A percentile compares a stretch with the other conserved stretches of the same genome.
phyloP scores from a whole-genome alignment of 2,329 filamentous ascomycete genomes.

The Trichoderma hamatum region DNA sequence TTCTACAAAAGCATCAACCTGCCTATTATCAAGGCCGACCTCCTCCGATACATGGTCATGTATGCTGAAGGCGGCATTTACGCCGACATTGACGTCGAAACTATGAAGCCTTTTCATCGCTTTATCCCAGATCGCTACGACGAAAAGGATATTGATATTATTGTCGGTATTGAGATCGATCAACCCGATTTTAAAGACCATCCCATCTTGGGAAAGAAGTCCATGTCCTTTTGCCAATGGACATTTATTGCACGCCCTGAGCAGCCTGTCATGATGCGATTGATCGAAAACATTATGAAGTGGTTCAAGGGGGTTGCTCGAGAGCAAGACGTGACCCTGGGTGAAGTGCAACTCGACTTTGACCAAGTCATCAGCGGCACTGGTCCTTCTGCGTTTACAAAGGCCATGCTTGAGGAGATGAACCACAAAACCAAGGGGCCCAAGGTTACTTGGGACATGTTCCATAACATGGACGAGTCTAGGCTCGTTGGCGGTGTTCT shows the following conservation, averaged over 20 bases:
- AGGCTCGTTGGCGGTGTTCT: conserved; percentile 66
- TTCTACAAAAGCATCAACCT: conserved; percentile 63
- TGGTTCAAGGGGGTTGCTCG: conserved; percentile 65
- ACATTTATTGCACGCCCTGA: conserved; percentile 71
- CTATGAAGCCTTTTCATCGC: conserved; percentile 40
- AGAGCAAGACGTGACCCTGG: conserved; percentile 60
- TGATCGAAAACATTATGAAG: conserved; percentile 68
- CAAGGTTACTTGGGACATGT: conserved; percentile 62
- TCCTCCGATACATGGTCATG: conserved; percentile 71
- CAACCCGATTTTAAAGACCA: conserved; percentile 67
- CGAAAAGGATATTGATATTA: conserved; percentile 68
- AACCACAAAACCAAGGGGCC: conserved; percentile 45
- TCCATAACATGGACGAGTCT: conserved; percentile 68
- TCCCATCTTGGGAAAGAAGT: conserved; percentile 68
- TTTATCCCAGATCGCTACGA: conserved; percentile 57
- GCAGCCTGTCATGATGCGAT: conserved; percentile 67
- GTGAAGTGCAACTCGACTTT: conserved; percentile 67
- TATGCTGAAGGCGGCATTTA: conserved; percentile 79
- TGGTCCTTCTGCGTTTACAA: conserved; percentile 70
- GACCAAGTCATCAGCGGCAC: conserved; percentile 75
- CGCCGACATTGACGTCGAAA: conserved; percentile 51
- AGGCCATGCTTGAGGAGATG: conserved; percentile 67
- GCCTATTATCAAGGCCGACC: conserved; percentile 67
- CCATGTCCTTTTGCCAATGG: conserved; percentile 74
- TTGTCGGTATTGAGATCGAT: conserved; percentile 72